phyloP scores from a whole-genome alignment of 768 basidiomycete genomes.

The Dacryopinax primogenitus region DNA sequence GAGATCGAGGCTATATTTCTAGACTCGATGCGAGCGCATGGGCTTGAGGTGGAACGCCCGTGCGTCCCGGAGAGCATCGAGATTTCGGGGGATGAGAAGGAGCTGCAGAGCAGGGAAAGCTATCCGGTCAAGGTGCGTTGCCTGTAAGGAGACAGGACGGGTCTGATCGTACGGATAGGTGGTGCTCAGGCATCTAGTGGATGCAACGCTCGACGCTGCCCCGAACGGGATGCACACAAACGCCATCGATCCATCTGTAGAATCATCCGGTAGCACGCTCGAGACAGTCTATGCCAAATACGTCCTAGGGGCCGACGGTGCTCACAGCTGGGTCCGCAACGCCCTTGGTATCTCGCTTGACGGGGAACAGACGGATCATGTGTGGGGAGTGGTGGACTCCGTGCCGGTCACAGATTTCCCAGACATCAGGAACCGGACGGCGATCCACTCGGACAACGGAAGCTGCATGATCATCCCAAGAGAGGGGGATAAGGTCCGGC shows the following conservation, averaged over 20 bases:
- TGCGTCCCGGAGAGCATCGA: conserved; percentile 21
- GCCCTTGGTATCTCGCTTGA: conserved; percentile 53
- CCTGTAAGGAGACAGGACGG: background rate
- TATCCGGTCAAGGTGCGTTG: conserved; percentile 20
- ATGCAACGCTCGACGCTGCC: background rate
- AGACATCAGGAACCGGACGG: conserved; percentile 52
- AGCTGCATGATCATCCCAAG: conserved; percentile 66
- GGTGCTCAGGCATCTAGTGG: conserved; percentile 20
- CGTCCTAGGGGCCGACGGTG: conserved; percentile 59
- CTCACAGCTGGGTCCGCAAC: conserved; percentile 75
- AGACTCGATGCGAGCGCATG: conserved; percentile 13
- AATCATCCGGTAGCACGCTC: background rate
- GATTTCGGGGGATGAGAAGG: conserved; percentile 19
- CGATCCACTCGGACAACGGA: conserved; percentile 55
- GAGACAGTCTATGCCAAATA: conserved; percentile 60
- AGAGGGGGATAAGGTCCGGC: conserved; percentile 36
- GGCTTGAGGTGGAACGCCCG: conserved; percentile 21
- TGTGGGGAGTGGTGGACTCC: conserved; percentile 75
- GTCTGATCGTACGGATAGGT: conserved; percentile 10
- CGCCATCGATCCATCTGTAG: background rate
- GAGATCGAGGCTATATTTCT: conserved; percentile 21
- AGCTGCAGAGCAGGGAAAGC: conserved; percentile 18
- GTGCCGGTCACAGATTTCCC: conserved; percentile 63
- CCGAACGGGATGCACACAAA: conserved; percentile 12
- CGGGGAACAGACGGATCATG: conserved; percentile 59